A percentile compares a stretch with the other conserved stretches of the same genome.
Conservation (phyloP, 1,284 basidiomycete genomes). For the Paramarasmius palmivorus region DNA sequence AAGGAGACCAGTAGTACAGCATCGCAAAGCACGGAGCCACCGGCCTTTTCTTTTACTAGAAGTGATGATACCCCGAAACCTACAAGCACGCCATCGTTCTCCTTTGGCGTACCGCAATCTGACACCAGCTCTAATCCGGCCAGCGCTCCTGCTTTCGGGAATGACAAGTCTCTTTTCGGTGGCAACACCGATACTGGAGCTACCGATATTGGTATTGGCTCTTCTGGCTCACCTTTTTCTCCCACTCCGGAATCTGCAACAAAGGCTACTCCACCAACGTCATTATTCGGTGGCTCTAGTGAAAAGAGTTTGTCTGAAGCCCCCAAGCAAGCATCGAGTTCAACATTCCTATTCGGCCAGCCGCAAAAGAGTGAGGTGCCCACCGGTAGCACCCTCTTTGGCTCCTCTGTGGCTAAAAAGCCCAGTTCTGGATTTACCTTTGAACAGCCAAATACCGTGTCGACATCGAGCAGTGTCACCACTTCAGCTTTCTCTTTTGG, state of each 20-base stretch:
- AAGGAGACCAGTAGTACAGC: neutral
- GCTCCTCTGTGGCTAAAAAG: neutral
- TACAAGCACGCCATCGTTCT: constrained; percentile 1
- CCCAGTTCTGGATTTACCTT: constrained; percentile 24
- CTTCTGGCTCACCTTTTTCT: no score
- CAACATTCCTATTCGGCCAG: constrained; percentile 5
- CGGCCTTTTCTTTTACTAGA: constrained; percentile 10
- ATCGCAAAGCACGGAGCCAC: neutral
- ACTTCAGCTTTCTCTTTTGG: constrained; percentile 22
- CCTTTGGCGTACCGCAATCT: constrained; percentile 11
- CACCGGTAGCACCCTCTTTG: neutral
- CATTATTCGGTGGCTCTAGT: neutral
- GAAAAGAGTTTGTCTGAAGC: neutral
- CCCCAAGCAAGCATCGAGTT: neutral
- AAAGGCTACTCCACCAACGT: neutral
- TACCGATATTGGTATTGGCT: no score
- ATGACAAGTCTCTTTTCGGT: neutral
- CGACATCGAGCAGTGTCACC: constrained; percentile 8
- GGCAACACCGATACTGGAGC: neutral
- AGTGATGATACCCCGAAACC: constrained; percentile 5
- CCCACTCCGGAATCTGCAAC: neutral
- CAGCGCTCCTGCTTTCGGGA: neutral
- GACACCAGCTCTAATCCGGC: neutral
- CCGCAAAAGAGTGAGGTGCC: neutral
- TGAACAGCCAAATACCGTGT: constrained; percentile 15